Percentiles rank a stretch among this genome's conserved stretches.
phyloP scores from a whole-genome alignment of 2,329 filamentous ascomycete genomes.

The Neoscytalidium dimidiatum region DNA sequence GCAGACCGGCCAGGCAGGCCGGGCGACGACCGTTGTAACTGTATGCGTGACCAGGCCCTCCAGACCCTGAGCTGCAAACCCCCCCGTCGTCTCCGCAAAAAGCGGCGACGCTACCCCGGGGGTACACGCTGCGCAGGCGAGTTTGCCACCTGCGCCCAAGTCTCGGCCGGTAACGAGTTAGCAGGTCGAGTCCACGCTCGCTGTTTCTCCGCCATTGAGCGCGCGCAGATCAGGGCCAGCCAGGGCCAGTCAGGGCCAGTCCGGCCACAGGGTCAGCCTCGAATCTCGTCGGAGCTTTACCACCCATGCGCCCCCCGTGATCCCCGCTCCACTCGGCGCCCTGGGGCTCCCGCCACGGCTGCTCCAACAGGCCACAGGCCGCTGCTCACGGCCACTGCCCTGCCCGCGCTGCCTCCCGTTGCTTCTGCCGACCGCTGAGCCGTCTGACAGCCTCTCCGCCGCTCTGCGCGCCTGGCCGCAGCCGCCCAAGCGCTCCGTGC shows the following conservation, averaged over 20 bases:
- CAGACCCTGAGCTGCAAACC: slow-evolving; percentile 8
- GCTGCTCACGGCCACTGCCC: background rate
- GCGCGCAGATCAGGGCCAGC: slow-evolving; percentile 14
- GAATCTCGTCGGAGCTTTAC: slow-evolving; percentile 15
- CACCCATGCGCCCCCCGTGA: slow-evolving; percentile 16
- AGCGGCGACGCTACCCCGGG: background rate
- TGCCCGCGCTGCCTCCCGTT: background rate
- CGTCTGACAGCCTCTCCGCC: background rate
- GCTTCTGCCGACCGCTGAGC: background rate
- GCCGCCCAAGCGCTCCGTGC: slow-evolving; percentile 1
- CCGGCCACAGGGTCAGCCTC: no score
- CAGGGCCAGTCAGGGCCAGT: no score
- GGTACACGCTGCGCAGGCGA: slow-evolving; percentile 3
- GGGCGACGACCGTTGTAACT: slow-evolving; percentile 4
- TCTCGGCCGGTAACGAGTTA: slow-evolving; percentile 6
- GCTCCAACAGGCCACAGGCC: no score
- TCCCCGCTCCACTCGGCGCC: background rate
- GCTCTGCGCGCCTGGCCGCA: background rate
- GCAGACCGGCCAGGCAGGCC: background rate
- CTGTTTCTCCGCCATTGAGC: slow-evolving; percentile 3
- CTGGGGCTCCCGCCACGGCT: no score
- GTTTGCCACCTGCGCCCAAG: background rate
- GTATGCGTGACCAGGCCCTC: slow-evolving; percentile 9
- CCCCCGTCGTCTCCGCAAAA: slow-evolving; percentile 8
- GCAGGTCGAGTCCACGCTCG: slow-evolving; percentile 4